These are phyloP conservation scores for Tylopilus rubrobrunneus DNA, from an alignment of 768 basidiomycete species.

Conservation along the genomic window DNA sequence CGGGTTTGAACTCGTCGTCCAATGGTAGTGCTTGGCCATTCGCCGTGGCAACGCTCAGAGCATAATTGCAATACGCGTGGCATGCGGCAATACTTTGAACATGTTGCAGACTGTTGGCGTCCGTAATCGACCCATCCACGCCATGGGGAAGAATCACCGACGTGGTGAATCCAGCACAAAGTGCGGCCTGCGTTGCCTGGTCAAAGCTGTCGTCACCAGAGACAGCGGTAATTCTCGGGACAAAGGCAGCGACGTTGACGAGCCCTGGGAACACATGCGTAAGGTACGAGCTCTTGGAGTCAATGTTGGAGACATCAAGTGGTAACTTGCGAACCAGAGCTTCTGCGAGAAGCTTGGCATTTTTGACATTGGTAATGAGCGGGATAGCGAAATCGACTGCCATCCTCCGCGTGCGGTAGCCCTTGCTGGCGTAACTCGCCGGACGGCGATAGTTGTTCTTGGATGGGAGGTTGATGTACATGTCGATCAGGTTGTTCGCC, in stretches of 20 bases:
- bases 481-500: conserved; percentile 95
- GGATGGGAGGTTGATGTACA: conserved; percentile 99
- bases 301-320: conserved; percentile 84
- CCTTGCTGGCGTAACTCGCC: conserved; percentile 95
- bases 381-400: conserved; percentile 98
- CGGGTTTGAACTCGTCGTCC: conserved; percentile 73
- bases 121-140: conserved; percentile 55
- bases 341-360: conserved; percentile 93
- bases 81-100: conserved; percentile 62
- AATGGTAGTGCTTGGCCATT: conserved; percentile 57
- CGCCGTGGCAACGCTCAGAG: conserved; percentile 75
- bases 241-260: conserved; percentile 83
- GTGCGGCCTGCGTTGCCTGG: conserved; percentile 71
- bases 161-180: conserved; percentile 89
- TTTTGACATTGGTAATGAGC: conserved; percentile 97
- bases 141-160: conserved; percentile 76
- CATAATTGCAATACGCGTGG: conserved; percentile 82
- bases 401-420: conserved; percentile 96
- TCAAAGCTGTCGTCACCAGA: conserved; percentile 53
- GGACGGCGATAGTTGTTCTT: conserved; percentile 97
- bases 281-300: conserved; percentile 90
- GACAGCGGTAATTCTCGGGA: conserved; percentile 59
- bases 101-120: conserved; percentile 62
- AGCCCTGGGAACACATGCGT: conserved; percentile 91
- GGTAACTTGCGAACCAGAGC: conserved; percentile 88